These are phyloP conservation scores for Liriodendron chinense DNA, from an alignment of 164 flowering plant genomes.

Conservation along the genomic window DNA sequence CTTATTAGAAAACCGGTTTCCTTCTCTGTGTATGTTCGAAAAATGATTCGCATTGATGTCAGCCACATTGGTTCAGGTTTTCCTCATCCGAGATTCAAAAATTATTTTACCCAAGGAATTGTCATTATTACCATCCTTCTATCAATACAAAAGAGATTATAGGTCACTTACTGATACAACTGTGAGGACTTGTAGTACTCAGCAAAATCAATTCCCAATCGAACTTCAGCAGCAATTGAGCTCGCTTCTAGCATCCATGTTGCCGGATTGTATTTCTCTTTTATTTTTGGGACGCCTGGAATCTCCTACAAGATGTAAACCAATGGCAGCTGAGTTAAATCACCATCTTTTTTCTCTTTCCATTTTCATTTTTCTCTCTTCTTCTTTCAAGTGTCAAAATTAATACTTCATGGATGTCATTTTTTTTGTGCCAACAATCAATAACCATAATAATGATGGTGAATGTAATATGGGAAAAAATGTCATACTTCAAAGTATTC, in stretches of 20 bases:
- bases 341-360: no score
- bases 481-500: slow-evolving; percentile 77
- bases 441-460: neutral
- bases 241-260: slow-evolving; percentile 98
- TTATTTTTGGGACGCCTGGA: slow-evolving; percentile 75
- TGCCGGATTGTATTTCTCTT: slow-evolving; percentile 85
- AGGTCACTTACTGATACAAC: slow-evolving; percentile 60
- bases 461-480: neutral
- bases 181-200: slow-evolving; percentile 67
- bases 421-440: neutral
- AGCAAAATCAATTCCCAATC: slow-evolving; percentile 81
- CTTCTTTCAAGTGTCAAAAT: neutral
- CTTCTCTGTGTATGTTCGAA: neutral
- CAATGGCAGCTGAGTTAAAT: neutral
- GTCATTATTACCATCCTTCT: neutral
- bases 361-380: no score
- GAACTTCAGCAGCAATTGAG: slow-evolving; percentile 70
- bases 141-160: slow-evolving; percentile 5
- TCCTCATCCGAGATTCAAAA: neutral
- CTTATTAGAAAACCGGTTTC: no score
- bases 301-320: slow-evolving; percentile 41
- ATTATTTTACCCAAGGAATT: neutral
- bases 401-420: neutral
- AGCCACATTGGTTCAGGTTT: neutral
- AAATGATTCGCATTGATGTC: neutral